Evolutionary conservation across 495 filamentous ascomycete species (phyloP), one percentile per base, ranked within the genome.

Genomic region (Hypoxylon intermedium): DNA sequence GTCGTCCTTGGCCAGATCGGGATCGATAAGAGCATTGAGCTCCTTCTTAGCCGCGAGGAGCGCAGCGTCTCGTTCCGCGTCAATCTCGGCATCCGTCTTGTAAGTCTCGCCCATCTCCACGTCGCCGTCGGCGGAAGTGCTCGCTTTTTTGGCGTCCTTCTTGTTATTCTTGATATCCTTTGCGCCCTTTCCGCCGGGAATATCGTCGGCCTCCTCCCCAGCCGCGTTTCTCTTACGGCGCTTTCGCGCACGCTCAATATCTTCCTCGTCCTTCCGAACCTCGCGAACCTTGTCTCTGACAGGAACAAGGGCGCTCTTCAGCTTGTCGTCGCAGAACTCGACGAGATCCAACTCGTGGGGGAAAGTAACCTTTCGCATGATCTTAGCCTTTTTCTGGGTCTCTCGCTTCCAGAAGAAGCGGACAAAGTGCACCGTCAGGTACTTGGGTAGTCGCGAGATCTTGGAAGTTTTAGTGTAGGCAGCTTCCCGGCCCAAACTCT

Each of bases 321-420:
- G 81, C 49, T 94, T 86, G 33, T 97, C 93, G 46, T 93, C 92
- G 71, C 94, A 98, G 75, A 93, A 98, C 67, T 98, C 94, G 7
- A 96, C 89, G 3, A 88, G 87, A 71, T 98, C 94, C 19, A 98
- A 78, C 74, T 98, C 95, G 41, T 87, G 84, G 13, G 93, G 93
- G 73, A 98, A 98, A 0, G 90, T 92, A 38, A 98, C 94, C 74
- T 97, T 98, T 64, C 92, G 89, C 92, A 98, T 92, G 68, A 98
- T 98, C 83, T 98, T 98, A 50, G 93, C 91, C 79, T 98, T 98
- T 82, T 98, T 98, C 71, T 93, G 86, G 6, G 89, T 90, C 53
- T 93, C 90, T 15, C 88, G 83, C 71, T 95, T 93, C 95, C 95
- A 98, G 79, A 90, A 97, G 77, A 98, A 98, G 57, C 94, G 92